Evolutionary conservation across 176 grass and related monocot genomes (phyloP).

Genomic region (Pharus latifolius): DNA sequence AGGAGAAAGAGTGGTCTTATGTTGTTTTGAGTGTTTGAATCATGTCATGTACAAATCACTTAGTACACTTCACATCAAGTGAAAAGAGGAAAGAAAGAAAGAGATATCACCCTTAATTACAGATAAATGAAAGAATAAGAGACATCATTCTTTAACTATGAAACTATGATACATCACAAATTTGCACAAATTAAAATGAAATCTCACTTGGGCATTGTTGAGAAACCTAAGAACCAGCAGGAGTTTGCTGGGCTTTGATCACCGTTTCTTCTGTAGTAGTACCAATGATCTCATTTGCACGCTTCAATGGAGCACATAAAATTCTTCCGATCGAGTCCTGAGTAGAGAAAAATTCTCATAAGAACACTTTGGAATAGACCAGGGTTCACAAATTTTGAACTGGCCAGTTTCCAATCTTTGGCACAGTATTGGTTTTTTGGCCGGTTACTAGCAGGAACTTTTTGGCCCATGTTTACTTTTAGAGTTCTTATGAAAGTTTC

Average conservation of each 20-base stretch:
- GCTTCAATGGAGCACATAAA: slow-evolving; percentile 58
- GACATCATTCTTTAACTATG: background rate
- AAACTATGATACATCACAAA: background rate
- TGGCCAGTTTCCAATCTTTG: background rate
- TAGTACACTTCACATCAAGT: background rate
- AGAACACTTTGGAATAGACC: background rate
- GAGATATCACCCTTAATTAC: background rate
- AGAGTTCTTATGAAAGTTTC: no score
- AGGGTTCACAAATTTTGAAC: background rate
- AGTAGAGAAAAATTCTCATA: background rate
- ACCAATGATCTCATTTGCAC: slow-evolving; percentile 84
- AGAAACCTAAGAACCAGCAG: slow-evolving; percentile 2
- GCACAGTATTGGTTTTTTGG: no score
- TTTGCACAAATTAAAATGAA: background rate
- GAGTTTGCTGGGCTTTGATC: slow-evolving; percentile 42
- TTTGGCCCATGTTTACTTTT: no score
- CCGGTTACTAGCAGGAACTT: no score
- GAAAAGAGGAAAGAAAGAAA: background rate
- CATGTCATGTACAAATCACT: background rate
- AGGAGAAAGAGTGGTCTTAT: background rate
- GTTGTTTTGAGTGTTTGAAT: background rate
- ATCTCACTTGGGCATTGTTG: background rate
- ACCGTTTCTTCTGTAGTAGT: slow-evolving; percentile 89
- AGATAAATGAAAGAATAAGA: slow-evolving; percentile 10
- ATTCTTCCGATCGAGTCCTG: slow-evolving; percentile 74